These are phyloP conservation scores for Mycena alexandri DNA, from an alignment of 768 basidiomycete genomes.

Conservation along the genomic window DNA sequence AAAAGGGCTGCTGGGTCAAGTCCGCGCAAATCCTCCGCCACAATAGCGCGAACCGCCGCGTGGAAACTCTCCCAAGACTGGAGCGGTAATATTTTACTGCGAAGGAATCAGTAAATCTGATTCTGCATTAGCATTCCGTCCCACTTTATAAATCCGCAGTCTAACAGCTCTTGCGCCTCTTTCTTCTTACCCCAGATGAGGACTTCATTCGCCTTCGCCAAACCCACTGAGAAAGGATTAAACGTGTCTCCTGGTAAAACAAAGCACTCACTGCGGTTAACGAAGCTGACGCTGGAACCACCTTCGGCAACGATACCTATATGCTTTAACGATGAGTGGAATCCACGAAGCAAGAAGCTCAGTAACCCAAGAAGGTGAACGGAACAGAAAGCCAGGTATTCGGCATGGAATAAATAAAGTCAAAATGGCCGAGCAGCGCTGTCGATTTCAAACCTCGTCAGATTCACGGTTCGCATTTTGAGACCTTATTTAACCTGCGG, in stretches of 20 bases:
- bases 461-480: neutral
- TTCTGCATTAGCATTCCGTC: constrained; percentile 26
- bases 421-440: constrained; percentile 81
- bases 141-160: constrained; percentile 76
- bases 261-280: constrained; percentile 67
- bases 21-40: constrained; percentile 69
- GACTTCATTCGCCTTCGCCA: constrained; percentile 78
- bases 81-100: constrained; percentile 70
- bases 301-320: constrained; percentile 76
- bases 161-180: constrained; percentile 65
- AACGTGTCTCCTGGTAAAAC: constrained; percentile 1
- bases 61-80: constrained; percentile 69
- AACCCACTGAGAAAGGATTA: constrained; percentile 65
- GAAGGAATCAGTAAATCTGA: constrained; percentile 23
- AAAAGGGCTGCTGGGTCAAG: constrained; percentile 69
- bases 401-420: constrained; percentile 78
- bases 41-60: constrained; percentile 57
- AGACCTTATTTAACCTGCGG: constrained; percentile 61
- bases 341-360: constrained; percentile 19
- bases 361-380: constrained; percentile 72
- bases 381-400: constrained; percentile 73
- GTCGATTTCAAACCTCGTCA: neutral
- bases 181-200: constrained; percentile 80
- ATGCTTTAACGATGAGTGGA: neutral
- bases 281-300: constrained; percentile 77